These are phyloP conservation scores for Colletotrichum sp. DNA, from an alignment of 2,329 filamentous ascomycete species.

Conservation along the genomic window DNA sequence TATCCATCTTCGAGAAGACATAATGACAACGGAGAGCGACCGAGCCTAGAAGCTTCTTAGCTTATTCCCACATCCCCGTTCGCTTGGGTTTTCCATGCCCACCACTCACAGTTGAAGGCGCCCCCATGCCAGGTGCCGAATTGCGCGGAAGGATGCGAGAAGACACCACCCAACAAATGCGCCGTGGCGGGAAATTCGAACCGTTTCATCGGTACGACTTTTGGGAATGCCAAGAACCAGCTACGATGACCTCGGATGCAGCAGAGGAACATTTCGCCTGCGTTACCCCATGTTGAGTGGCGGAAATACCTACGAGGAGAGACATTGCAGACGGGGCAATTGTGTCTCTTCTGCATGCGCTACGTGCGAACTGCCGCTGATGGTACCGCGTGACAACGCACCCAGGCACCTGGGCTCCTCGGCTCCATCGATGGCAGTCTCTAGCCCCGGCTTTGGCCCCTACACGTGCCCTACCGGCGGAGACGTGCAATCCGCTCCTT, in stretches of 20 bases:
- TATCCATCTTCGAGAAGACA: not conserved
- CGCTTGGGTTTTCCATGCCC: not conserved
- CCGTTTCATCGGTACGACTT: constrained; percentile 11
- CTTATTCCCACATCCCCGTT: not conserved
- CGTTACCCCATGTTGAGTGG: not conserved
- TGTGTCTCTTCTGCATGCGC: not conserved
- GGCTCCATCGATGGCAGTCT: constrained; percentile 3
- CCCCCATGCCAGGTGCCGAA: not conserved
- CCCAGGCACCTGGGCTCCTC: not conserved
- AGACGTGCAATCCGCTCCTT: not conserved
- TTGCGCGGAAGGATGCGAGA: not conserved
- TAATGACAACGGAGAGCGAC: constrained; percentile 1
- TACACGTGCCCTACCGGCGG: constrained; percentile 11
- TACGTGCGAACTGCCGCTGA: not conserved
- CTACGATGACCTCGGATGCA: not conserved
- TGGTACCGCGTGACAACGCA: not conserved
- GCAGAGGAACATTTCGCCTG: not conserved
- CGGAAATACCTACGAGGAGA: not conserved
- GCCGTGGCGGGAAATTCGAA: constrained; percentile 1
- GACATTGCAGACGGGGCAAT: not conserved
- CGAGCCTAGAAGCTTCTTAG: constrained; percentile 7
- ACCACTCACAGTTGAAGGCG: not conserved
- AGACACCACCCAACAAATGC: not conserved
- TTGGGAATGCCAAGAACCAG: not conserved
- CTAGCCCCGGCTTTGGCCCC: not conserved